A percentile compares a stretch with the other conserved stretches of the same genome.
Evolutionary conservation across 805 yeast species (phyloP).

Genomic region (Pichia insulana): DNA sequence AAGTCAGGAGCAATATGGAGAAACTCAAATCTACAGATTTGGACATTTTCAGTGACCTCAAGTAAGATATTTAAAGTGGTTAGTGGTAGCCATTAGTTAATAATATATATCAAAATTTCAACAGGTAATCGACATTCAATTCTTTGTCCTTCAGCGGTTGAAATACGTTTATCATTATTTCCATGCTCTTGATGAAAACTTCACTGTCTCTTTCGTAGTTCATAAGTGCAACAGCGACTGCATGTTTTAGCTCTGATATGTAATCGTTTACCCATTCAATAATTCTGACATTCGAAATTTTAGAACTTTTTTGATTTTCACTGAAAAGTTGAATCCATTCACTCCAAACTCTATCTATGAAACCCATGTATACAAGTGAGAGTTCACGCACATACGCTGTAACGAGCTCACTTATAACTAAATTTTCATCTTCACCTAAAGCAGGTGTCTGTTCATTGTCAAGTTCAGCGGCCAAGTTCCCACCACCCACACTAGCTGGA

Average conservation of each 20-base stretch:
- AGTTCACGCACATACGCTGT: conserved; percentile 8
- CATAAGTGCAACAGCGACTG: conserved; percentile 58
- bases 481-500: conserved; percentile 2
- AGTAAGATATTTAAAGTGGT: background rate
- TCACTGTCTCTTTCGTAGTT: conserved; percentile 49
- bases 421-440: background rate
- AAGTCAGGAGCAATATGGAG: conserved; percentile 17
- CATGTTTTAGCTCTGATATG: conserved; percentile 47
- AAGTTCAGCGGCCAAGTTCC: background rate
- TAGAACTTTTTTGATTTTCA: background rate
- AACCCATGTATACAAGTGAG: conserved; percentile 10
- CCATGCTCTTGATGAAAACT: conserved; percentile 46
- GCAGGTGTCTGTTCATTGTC: background rate
- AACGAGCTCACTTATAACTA: conserved; percentile 5
- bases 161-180: conserved; percentile 49
- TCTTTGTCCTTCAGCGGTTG: conserved; percentile 56
- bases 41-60: conserved; percentile 9
- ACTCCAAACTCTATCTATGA: conserved; percentile 5
- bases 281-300: conserved; percentile 25
- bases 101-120: conserved; percentile 20
- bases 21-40: conserved; percentile 6
- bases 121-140: conserved; percentile 63
- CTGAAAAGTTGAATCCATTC: conserved; percentile 6
- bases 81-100: conserved; percentile 3
- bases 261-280: conserved; percentile 73